phyloP scores from a whole-genome alignment of 2,329 filamentous ascomycete species.

The Trichoderma afroharzianum region DNA sequence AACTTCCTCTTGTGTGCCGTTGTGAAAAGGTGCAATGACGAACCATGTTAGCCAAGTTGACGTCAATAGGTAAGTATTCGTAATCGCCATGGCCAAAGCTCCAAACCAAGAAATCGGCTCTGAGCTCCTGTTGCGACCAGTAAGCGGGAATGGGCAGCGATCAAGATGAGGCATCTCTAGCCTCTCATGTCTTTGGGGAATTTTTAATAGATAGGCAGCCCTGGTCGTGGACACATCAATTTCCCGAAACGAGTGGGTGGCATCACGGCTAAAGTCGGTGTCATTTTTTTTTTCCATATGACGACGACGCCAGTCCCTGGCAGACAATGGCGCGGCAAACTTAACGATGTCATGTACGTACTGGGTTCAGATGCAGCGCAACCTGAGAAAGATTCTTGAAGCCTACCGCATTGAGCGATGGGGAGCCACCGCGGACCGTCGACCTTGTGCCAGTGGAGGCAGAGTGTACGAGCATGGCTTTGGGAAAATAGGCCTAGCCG shows the following conservation, averaged over 20 bases:
- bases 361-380: not conserved
- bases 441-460: not conserved
- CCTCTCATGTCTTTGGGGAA: not conserved
- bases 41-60: not conserved
- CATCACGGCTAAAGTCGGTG: constrained; percentile 9
- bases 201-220: not conserved
- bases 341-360: not conserved
- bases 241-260: not conserved
- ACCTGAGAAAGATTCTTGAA: constrained; percentile 1
- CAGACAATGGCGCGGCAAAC: not conserved
- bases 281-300: not conserved
- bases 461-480: not conserved
- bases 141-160: not conserved
- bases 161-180: not conserved
- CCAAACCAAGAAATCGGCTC: not conserved
- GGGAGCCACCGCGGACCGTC: not conserved
- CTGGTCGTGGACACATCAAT: not conserved
- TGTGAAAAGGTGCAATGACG: not conserved
- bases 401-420: not conserved
- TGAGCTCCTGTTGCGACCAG: not conserved
- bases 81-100: not conserved
- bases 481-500: not conserved
- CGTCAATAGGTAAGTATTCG: not conserved
- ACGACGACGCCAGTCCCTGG: not conserved
- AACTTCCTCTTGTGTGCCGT: not conserved